Base-by-base conservation (phyloP, 2,329 filamentous ascomycete species). In the Chaetothyriales sp. region DNA sequence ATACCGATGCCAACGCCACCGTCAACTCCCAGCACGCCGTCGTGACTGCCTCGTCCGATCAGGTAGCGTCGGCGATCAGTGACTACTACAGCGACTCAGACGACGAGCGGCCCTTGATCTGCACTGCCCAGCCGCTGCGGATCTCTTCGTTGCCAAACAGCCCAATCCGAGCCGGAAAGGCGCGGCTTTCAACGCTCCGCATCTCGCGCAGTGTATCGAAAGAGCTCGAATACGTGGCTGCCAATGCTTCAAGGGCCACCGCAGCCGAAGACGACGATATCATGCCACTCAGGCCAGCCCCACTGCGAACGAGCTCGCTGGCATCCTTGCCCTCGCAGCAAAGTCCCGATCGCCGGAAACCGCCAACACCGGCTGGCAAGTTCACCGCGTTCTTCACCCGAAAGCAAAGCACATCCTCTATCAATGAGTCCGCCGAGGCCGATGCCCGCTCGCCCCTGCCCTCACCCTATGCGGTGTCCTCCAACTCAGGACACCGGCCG, bases 341-440 rank as follows among this genome's bases (percentile, higher is more conserved):
- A 26, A 59, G 62, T 32, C 64, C 68, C 26, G 62, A 64, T 49
- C 58, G 60, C 36, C 64, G 66, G 54, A 64, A 66, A 53, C 71
- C 73, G 4, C 75, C 74, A 58, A 75, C 74, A 1, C 73, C 75
- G 18, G 72, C 71, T 45, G 72, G 70, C 51, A 79, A 77, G 51
- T 74, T 84, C 60, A 77, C 76, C 44, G 79, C 77, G 12, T 81
- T 84, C 65, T 84, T 84, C 59, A 77, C 79, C 53, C 83, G 80
- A 77, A 81, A 79, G 55, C 73, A 71, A 19, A 66, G 70, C 7
- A 70, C 71, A n/a, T 73, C 74, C 2, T 74, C 76, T 51, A 73
- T 73, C 15, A 70, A 70, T 12, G 78, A 79, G 49, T 79, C 76
- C 8, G 76, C 77, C 15, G 77, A 75, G 45, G 81, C 79, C 19